Conservation (phyloP, 2,329 filamentous ascomycete genomes). For the Cercospora nicotianae region DNA sequence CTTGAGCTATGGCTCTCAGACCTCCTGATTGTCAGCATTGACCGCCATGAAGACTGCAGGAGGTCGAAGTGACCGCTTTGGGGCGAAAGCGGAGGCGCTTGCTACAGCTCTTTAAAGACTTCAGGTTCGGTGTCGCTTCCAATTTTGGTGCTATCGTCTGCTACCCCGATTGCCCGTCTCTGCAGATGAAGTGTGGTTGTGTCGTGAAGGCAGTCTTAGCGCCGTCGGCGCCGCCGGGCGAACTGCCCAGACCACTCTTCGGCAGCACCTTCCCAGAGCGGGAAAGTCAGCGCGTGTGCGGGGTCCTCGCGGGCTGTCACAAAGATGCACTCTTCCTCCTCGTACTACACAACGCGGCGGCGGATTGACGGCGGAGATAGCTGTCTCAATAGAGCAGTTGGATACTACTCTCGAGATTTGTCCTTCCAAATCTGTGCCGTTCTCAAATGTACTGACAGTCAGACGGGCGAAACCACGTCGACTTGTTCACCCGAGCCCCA, state of each 20-base stretch:
- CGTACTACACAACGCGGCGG: not conserved
- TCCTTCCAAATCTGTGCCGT: not conserved
- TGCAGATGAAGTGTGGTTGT: too few species aligned
- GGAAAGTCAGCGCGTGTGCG: not conserved
- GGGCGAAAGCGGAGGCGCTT: too few species aligned
- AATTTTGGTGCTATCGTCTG: too few species aligned
- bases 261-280: not conserved
- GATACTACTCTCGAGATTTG: not conserved
- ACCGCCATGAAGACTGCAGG: too few species aligned
- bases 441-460: not conserved
- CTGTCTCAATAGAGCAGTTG: not conserved
- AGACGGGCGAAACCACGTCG: not conserved
- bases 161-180: too few species aligned
- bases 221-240: not conserved
- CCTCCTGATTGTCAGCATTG: too few species aligned
- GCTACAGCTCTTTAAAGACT: too few species aligned
- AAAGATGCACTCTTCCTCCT: not conserved
- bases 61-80: too few species aligned
- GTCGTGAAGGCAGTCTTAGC: not conserved
- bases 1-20: too few species aligned
- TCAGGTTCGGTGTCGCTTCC: too few species aligned
- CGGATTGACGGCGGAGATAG: not conserved
- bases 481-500: not conserved
- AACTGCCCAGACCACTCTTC: not conserved
- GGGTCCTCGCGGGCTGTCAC: not conserved